Evolutionary conservation across 306 rosid species (phyloP), one percentile per base, ranked within the genome.

Genomic region (Pterocarpus macrocarpus): DNA sequence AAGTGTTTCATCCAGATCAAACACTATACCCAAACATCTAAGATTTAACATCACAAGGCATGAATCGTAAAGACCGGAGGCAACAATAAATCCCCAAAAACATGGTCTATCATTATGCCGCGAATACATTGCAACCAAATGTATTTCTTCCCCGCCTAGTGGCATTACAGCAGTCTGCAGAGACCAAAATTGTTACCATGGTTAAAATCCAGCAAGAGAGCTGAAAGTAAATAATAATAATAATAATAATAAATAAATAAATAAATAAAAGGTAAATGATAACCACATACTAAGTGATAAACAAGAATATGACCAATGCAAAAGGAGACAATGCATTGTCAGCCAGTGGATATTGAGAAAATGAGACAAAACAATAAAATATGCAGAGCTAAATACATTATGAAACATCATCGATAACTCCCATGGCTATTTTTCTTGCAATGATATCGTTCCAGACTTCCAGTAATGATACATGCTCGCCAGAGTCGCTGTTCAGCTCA

Each of bases 1-100:
- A 61, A 96, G 99, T 16, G 99, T 96, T 85, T 96, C 99, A 86
- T 96, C 99, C 38, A 96, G 93, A 90, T 96, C 99, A 84, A 96
- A 96, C 73, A 96, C 99, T 84, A 96, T 96, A 70, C 97, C 98
- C 86, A 96, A 91, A 85, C 99, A 96, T 89, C 99, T 90, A 74
- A 93, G 98, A 86, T 96, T 93, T 81, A 96, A 82, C 99, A 93
- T 90, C 86, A 84, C 89, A 36, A 96, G 97, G 82, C 97, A 96
- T 16, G 97, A 96, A 88, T 87, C 78, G 66, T 93, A 96, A 66
- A 96, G 91, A 56, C 98, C 99, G 14, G 85, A 61, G 38, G 92
- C 86, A 82, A 92, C 97, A 49, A 16, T 80, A 87, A 93, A 96
- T 73, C 94, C 99, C 99, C 99, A 96, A 82, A 96, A 96, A 80